phyloP scores from a whole-genome alignment of 345 rosid genomes.

The Hibiscus trionum region DNA sequence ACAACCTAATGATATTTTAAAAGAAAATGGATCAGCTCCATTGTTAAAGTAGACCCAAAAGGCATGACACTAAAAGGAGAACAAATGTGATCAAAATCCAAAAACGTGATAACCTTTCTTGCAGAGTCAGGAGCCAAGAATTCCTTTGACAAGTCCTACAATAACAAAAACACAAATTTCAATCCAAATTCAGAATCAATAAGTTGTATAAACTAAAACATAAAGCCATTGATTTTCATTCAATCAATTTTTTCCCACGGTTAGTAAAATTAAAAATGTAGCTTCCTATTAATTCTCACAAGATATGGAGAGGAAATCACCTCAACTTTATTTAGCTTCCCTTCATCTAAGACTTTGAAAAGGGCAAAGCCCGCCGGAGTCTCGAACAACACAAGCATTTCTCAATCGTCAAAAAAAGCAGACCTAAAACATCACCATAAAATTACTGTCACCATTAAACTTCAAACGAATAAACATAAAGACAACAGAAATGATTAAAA shows the following conservation, averaged over 20 bases:
- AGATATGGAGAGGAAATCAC: conserved; percentile 17
- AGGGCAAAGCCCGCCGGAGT: conserved; percentile 76
- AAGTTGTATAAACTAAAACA: not conserved
- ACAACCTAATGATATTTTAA: conserved; percentile 37
- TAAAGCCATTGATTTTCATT: not conserved
- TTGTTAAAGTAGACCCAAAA: not conserved
- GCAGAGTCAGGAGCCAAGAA: conserved; percentile 55
- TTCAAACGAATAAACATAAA: not conserved
- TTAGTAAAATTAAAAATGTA: not conserved
- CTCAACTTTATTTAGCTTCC: conserved; percentile 69
- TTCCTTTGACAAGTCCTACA: conserved; percentile 59
- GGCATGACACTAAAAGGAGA: not conserved
- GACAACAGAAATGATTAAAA: no score
- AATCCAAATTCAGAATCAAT: not conserved
- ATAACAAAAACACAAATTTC: not conserved
- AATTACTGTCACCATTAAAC: not conserved
- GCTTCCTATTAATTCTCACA: not conserved
- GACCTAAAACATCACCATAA: conserved; percentile 15
- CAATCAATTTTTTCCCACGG: not conserved
- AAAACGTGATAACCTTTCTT: conserved; percentile 34
- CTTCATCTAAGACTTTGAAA: conserved; percentile 69
- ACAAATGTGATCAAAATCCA: not conserved
- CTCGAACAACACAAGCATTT: conserved; percentile 60
- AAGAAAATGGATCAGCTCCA: not conserved
- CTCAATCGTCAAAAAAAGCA: conserved; percentile 8